Evolutionary conservation across 129 eudicot species (phyloP).

Genomic region (Calendula officinalis): DNA sequence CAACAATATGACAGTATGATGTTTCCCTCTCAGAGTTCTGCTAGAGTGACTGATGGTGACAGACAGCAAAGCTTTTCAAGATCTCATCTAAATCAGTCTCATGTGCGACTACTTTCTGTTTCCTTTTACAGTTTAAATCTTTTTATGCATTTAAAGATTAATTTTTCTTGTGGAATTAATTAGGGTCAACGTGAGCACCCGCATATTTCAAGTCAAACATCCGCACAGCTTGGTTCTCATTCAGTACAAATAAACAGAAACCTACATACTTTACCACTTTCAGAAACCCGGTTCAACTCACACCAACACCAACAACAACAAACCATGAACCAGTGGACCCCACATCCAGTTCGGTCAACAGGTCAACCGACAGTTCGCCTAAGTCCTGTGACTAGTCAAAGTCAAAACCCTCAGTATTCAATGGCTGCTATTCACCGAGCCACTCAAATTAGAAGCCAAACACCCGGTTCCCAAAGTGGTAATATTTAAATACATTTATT

Average conservation of each 20-base stretch:
- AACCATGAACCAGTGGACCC: constrained; percentile 32
- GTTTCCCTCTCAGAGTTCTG: constrained; percentile 35
- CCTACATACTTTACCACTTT: constrained; percentile 33
- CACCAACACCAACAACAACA: constrained; percentile 29
- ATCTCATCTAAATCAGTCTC: constrained; percentile 28
- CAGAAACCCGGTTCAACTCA: constrained; percentile 33
- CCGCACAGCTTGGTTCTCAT: constrained; percentile 36
- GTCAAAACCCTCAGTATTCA: constrained; percentile 31
- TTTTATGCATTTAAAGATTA: too few relatives aligned
- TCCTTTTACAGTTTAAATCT: too few relatives aligned
- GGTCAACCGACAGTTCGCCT: constrained; percentile 22
- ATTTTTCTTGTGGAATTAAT: too few relatives aligned
- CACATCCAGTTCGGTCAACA: constrained; percentile 35
- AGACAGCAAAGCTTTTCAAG: constrained; percentile 32
- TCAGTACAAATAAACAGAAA: constrained; percentile 22
- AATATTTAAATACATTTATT: not conserved
- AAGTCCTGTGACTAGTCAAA: constrained; percentile 21
- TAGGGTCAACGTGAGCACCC: too few relatives aligned
- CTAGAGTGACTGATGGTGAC: constrained; percentile 25
- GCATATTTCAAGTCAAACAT: constrained; percentile 24
- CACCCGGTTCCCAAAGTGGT: constrained; percentile 48
- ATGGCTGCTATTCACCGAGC: constrained; percentile 37
- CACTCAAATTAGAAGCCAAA: constrained; percentile 25
- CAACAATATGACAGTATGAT: constrained; percentile 42
- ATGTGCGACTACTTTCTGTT: too few relatives aligned